phyloP scores from a whole-genome alignment of 495 filamentous ascomycete genomes.

The Pseudotulostoma volvatum region DNA sequence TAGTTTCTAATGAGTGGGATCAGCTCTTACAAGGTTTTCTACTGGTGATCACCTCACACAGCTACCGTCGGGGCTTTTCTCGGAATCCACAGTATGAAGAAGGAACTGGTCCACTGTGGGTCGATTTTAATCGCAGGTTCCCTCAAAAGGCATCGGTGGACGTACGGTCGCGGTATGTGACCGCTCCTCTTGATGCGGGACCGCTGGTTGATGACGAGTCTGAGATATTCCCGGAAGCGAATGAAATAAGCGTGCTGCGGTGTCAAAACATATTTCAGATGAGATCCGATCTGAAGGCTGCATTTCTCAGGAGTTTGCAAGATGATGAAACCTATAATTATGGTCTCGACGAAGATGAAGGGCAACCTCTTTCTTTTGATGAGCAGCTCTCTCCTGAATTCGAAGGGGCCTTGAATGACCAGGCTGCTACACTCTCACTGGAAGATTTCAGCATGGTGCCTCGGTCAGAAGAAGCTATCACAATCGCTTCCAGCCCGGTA shows the following conservation, averaged over 20 bases:
- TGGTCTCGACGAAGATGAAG: constrained; percentile 1
- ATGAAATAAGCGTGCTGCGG: not conserved
- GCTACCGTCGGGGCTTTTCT: constrained; percentile 1
- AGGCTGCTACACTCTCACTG: not conserved
- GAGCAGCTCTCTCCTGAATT: not conserved
- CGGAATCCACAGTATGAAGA: constrained; percentile 1
- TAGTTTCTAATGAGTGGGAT: not conserved
- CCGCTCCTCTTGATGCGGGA: not conserved
- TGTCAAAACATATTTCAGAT: not conserved
- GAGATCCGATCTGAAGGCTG: not conserved
- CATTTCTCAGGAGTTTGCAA: not conserved
- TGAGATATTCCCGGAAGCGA: not conserved
- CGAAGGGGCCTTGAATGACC: not conserved
- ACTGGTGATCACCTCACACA: constrained; percentile 1
- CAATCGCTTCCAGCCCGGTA: not conserved
- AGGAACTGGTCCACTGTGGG: constrained; percentile 1
- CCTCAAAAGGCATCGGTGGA: constrained; percentile 2
- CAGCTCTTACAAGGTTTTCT: constrained; percentile 1
- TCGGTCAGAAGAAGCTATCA: not conserved
- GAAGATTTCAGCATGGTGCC: not conserved
- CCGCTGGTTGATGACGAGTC: not conserved
- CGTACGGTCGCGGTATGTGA: constrained; percentile 1
- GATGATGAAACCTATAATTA: constrained; percentile 1
- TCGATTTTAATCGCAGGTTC: constrained; percentile 2
- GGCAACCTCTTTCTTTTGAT: not conserved